A percentile compares a stretch with the other conserved stretches of the same genome.
Conservation (phyloP, 2,329 filamentous ascomycete species). For the Pseudodiploospora longispora region DNA sequence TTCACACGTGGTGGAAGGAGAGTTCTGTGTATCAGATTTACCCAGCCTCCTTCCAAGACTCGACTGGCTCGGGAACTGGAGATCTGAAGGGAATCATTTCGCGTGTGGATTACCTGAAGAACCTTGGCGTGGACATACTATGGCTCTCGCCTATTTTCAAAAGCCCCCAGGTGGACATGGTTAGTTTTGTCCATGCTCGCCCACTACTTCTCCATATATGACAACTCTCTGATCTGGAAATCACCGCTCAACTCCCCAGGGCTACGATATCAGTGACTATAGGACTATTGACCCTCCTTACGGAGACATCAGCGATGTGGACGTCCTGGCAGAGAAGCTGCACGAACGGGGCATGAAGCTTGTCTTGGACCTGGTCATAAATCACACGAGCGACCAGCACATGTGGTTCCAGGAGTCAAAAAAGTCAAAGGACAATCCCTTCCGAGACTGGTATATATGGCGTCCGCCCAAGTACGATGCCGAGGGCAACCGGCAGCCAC, state of each 20-base stretch:
- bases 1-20: constrained; percentile 50
- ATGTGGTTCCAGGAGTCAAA: constrained; percentile 50
- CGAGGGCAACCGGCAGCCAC: constrained; percentile 50
- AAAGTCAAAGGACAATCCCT: constrained; percentile 43
- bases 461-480: constrained; percentile 46
- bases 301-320: constrained; percentile 60
- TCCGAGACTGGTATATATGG: constrained; percentile 61
- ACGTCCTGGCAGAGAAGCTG: constrained; percentile 50
- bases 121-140: constrained; percentile 49
- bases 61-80: constrained; percentile 46
- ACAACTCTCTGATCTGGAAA: background rate
- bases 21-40: constrained; percentile 54
- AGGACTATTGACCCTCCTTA: constrained; percentile 57
- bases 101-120: constrained; percentile 45
- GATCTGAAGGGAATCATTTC: constrained; percentile 51
- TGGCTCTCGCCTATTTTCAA: constrained; percentile 44
- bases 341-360: constrained; percentile 60
- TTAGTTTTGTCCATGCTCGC: constrained; percentile 11
- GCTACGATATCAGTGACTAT: constrained; percentile 66
- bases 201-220: background rate
- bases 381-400: constrained; percentile 56
- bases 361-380: constrained; percentile 65
- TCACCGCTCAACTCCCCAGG: constrained; percentile 23
- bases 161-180: constrained; percentile 57
- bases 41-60: constrained; percentile 53